Conservation (phyloP, 2,329 filamentous ascomycete genomes). For the Coniochaeta sp. region DNA sequence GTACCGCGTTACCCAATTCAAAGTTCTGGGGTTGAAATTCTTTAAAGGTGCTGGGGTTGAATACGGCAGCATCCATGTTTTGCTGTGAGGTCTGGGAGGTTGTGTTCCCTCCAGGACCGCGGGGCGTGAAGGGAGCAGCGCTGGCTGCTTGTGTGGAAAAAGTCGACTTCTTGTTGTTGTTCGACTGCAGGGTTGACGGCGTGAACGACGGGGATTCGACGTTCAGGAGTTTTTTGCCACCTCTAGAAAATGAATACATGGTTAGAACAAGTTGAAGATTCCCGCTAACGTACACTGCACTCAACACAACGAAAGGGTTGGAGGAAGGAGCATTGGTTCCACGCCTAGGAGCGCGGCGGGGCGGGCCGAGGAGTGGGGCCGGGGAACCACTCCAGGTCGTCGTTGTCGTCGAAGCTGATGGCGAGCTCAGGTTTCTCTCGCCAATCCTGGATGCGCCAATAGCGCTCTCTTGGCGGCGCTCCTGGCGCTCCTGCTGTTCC, state of each 20-base stretch:
- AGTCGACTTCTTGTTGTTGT: slow-evolving; percentile 65
- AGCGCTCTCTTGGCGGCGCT: no score
- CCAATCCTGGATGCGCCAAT: no score
- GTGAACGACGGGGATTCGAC: slow-evolving; percentile 97
- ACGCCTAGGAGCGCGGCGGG: not conserved
- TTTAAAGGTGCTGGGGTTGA: slow-evolving; percentile 50
- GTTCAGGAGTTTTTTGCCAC: slow-evolving; percentile 72
- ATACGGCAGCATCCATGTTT: slow-evolving; percentile 22
- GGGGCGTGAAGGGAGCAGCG: slow-evolving; percentile 78
- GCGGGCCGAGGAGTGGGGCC: not conserved
- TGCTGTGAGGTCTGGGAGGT: slow-evolving; percentile 30
- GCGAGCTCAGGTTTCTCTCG: no score
- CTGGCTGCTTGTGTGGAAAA: slow-evolving; percentile 88
- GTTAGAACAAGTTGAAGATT: slow-evolving; percentile 15
- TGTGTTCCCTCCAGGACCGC: slow-evolving; percentile 41
- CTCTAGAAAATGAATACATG: slow-evolving; percentile 18
- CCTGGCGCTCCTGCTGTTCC: no score
- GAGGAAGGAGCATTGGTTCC: not conserved
- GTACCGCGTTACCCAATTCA: slow-evolving; percentile 40
- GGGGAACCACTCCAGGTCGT: not conserved
- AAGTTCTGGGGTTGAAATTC: slow-evolving; percentile 54
- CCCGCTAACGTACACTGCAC: no score
- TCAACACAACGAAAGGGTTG: not conserved
- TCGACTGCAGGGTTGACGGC: slow-evolving; percentile 45
- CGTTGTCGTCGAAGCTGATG: not conserved